Evolutionary conservation across 2,329 filamentous ascomycete genomes (phyloP), one percentile per base, ranked within the genome.

Genomic region (Zalaria obscura): DNA sequence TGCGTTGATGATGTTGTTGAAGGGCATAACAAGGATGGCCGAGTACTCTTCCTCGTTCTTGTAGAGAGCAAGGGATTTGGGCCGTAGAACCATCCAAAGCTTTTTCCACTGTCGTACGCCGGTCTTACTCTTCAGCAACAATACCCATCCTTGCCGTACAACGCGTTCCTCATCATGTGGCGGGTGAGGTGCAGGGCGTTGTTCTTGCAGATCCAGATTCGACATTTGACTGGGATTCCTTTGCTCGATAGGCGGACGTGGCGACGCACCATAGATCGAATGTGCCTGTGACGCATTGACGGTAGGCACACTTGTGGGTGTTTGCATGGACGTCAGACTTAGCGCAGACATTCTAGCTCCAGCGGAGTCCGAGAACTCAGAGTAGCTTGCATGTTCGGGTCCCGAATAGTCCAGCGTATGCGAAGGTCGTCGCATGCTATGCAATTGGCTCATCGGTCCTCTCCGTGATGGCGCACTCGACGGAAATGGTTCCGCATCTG

Each of bases 21-120:
- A 76, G 3, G 83, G 77, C 29, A 95, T 68, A 51, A 98, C 83
- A 51, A 87, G 80, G 47, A 83, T 72, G 1, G 88, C 85, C 8
- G 83, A 80, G 60, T 96, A 96, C 63, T 98, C 91, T 48, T 75
- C 68, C 42, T 93, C 84, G 55, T 93, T 82, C 61, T 95, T 95
- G 70, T 98, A 98, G 26, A 96, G 73, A 10, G 86, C 83, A 28
- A 98, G 68, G 48, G 83, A 87, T 40, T 82, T 79, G 1, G 85
- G 81, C 28, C 91, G 83, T 40, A 98, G 72, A 0, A 96, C 91
- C 8, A 82, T 83, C 91, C 91, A 96, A 45, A 87, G 73, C 52
- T 86, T 81, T 68, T 94, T 95, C 91, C 91, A 98, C 55, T 93
- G 83, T 37, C 83, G 78, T 41, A 98, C 76, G 5, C 87, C 86